phyloP scores from a whole-genome alignment of 768 basidiomycete genomes.

The Crucibulum laeve region DNA sequence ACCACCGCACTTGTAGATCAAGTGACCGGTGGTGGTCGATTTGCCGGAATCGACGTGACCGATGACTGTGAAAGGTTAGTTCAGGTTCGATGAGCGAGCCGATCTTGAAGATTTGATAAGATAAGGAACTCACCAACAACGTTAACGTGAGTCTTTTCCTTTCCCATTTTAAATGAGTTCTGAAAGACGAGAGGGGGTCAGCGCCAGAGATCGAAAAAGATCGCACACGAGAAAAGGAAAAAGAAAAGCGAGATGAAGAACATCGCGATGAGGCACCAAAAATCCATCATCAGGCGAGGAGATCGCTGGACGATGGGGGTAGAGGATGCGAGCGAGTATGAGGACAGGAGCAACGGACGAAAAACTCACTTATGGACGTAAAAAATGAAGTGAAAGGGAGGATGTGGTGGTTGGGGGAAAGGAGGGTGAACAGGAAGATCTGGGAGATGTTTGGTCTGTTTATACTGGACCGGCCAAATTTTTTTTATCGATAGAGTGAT shows the following conservation, averaged over 20 bases:
- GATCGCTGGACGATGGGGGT: slow-evolving; percentile 3
- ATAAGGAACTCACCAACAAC: slow-evolving; percentile 75
- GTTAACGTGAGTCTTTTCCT: slow-evolving; percentile 96
- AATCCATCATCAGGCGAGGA: slow-evolving; percentile 21
- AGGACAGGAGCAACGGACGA: slow-evolving; percentile 6
- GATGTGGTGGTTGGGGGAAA: slow-evolving; percentile 48
- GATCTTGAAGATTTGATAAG: slow-evolving; percentile 18
- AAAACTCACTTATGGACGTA: slow-evolving; percentile 30
- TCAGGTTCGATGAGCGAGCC: slow-evolving; percentile 16
- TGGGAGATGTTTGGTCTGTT: slow-evolving; percentile 52
- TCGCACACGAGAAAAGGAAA: slow-evolving; percentile 14
- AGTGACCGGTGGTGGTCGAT: slow-evolving; percentile 99
- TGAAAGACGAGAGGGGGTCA: slow-evolving; percentile 24
- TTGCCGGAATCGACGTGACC: slow-evolving; percentile 99
- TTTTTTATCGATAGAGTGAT: slow-evolving; percentile 57
- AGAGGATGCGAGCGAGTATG: slow-evolving; percentile 7
- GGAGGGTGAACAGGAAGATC: slow-evolving; percentile 26
- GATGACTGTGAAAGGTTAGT: slow-evolving; percentile 65
- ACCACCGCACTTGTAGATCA: slow-evolving; percentile 99
- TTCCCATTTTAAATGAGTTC: slow-evolving; percentile 83
- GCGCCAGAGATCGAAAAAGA: slow-evolving; percentile 22
- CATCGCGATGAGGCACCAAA: slow-evolving; percentile 18
- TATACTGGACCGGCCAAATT: slow-evolving; percentile 53
- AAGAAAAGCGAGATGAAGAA: slow-evolving; percentile 12
- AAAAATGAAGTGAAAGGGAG: slow-evolving; percentile 25